Conservation (phyloP, 345 rosid species). For the Reutealis trisperma region DNA sequence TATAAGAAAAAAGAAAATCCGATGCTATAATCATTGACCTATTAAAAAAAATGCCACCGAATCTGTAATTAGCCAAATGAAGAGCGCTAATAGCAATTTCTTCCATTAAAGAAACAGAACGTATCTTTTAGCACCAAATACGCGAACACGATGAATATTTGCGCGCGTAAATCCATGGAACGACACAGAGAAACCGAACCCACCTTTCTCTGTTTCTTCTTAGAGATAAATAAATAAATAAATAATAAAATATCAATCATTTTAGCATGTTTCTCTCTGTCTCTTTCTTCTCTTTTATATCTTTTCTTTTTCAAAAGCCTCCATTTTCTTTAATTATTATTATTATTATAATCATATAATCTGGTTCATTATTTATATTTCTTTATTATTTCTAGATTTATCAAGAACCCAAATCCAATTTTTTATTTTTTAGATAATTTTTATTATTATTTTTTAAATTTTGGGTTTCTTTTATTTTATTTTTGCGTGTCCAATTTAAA, state of each 20-base stretch:
- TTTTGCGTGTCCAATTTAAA: background rate
- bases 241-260: background rate
- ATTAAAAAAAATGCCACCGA: background rate
- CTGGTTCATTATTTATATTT: too few relatives aligned
- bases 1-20: too few relatives aligned
- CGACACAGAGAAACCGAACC: constrained; percentile 11
- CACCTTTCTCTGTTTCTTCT: background rate
- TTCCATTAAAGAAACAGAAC: background rate
- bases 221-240: background rate
- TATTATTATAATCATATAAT: too few relatives aligned
- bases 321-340: background rate
- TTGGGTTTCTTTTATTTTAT: background rate
- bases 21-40: background rate
- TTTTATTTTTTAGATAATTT: too few relatives aligned
- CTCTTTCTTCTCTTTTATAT: background rate
- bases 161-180: constrained; percentile 25
- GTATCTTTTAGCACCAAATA: constrained; percentile 4
- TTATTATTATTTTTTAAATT: background rate
- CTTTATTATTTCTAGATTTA: too few relatives aligned
- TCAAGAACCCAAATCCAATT: too few relatives aligned
- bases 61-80: background rate
- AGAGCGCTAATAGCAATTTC: background rate
- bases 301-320: background rate
- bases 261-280: background rate
- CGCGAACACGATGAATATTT: constrained; percentile 8